Evolutionary conservation across 495 filamentous ascomycete species (phyloP).

Genomic region (Neurospora intermedia): DNA sequence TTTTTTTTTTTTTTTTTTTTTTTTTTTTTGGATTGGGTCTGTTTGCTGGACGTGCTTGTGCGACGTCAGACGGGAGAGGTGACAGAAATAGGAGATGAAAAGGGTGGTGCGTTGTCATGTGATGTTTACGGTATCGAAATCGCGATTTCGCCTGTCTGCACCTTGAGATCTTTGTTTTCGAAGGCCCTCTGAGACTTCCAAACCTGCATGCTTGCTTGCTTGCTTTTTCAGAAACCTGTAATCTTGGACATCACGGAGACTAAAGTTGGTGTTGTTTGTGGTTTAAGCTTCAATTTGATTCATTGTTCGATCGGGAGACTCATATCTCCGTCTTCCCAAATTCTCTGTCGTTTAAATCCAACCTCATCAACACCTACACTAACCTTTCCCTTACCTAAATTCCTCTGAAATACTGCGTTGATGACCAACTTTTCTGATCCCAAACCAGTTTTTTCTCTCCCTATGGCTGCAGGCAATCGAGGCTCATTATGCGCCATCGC

Average conservation of each 20-base stretch:
- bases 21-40: too few relatives aligned
- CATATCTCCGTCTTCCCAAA: neutral
- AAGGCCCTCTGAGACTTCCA: too few relatives aligned
- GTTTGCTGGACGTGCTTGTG: too few relatives aligned
- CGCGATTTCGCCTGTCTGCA: too few relatives aligned
- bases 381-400: neutral
- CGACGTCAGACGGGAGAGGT: too few relatives aligned
- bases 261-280: neutral
- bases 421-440: neutral
- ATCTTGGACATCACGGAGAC: neutral
- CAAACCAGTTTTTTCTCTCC: neutral
- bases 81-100: too few relatives aligned
- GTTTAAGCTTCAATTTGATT: neutral
- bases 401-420: neutral
- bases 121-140: too few relatives aligned
- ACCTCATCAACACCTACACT: neutral
- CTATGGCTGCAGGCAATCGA: neutral
- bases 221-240: too few relatives aligned
- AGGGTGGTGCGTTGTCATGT: too few relatives aligned
- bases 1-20: too few relatives aligned
- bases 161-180: too few relatives aligned
- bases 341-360: neutral
- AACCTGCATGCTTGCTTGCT: too few relatives aligned
- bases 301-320: neutral
- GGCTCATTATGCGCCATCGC: neutral